Conservation (phyloP, 2,329 filamentous ascomycete species). For the Cryphonectria nitschkei region DNA sequence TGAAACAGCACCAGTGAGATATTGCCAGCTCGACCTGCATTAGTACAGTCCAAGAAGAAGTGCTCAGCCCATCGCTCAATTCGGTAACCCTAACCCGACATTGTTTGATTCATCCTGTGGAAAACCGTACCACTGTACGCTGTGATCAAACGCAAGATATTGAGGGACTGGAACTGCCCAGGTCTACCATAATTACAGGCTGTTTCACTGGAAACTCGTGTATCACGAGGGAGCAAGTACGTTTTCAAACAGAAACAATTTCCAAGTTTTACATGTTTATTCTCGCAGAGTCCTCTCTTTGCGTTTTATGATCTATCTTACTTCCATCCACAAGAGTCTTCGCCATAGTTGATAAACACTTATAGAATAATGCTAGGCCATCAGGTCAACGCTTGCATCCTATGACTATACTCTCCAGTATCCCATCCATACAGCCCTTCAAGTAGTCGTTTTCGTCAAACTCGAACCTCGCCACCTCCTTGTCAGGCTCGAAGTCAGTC, state of each 20-base stretch:
- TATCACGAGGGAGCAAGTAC: too few species aligned
- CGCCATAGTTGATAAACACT: neutral
- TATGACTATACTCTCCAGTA: neutral
- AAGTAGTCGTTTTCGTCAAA: neutral
- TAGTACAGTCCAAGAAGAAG: too few species aligned
- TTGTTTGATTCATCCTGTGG: too few species aligned
- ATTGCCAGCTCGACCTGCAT: neutral
- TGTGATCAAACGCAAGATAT: neutral
- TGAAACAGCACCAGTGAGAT: neutral
- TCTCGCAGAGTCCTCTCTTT: neutral
- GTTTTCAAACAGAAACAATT: too few species aligned
- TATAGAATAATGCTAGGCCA: neutral
- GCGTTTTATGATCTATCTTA: neutral
- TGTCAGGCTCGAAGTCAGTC: neutral
- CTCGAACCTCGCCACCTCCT: conserved; percentile 1
- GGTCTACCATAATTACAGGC: too few species aligned
- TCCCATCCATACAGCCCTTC: neutral
- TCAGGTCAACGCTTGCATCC: neutral
- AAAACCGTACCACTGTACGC: too few species aligned
- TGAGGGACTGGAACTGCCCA: neutral
- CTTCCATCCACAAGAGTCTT: neutral
- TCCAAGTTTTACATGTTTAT: neutral
- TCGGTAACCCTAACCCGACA: neutral
- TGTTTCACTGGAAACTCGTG: too few species aligned
- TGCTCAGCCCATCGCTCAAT: neutral